Conservation (phyloP, 2,329 filamentous ascomycete genomes). For the Pyrenophora tritici-repentis region DNA sequence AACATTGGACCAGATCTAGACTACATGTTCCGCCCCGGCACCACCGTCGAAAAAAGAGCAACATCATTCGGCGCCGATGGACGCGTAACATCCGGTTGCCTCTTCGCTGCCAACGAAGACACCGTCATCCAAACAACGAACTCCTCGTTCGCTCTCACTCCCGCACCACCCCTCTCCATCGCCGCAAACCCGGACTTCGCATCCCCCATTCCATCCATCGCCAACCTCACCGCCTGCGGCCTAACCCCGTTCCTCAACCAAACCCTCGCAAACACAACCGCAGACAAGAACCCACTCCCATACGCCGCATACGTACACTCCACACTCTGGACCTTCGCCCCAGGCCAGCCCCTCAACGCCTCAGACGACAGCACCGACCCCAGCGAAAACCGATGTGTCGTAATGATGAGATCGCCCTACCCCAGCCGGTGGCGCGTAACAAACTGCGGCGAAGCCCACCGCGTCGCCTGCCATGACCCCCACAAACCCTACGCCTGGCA, state of each 20-base stretch:
- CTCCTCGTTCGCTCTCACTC: constrained; percentile 50
- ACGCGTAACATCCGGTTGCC: constrained; percentile 58
- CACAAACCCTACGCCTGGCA: constrained; percentile 63
- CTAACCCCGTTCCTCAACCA: constrained; percentile 64
- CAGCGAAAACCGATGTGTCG: constrained; percentile 58
- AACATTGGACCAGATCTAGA: constrained; percentile 57
- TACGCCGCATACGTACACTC: constrained; percentile 59
- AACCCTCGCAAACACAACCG: constrained; percentile 58
- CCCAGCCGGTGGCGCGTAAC: constrained; percentile 62
- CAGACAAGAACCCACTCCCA: constrained; percentile 52
- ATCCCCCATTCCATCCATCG: constrained; percentile 32
- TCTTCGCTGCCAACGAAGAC: constrained; percentile 53
- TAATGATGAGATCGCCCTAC: constrained; percentile 53
- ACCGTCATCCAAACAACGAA: constrained; percentile 54
- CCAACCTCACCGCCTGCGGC: constrained; percentile 61
- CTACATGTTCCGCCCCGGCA: constrained; percentile 60
- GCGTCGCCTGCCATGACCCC: constrained; percentile 61
- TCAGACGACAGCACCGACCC: constrained; percentile 34
- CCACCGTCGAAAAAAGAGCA: constrained; percentile 30
- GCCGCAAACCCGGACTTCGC: constrained; percentile 30
- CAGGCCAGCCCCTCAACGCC: constrained; percentile 59
- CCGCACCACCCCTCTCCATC: constrained; percentile 22
- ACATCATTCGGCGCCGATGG: constrained; percentile 48
- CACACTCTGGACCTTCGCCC: constrained; percentile 65
- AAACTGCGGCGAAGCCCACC: constrained; percentile 59